Base-by-base conservation (phyloP, 352 stramenopile species). In the Globisporangium irregulare region DNA sequence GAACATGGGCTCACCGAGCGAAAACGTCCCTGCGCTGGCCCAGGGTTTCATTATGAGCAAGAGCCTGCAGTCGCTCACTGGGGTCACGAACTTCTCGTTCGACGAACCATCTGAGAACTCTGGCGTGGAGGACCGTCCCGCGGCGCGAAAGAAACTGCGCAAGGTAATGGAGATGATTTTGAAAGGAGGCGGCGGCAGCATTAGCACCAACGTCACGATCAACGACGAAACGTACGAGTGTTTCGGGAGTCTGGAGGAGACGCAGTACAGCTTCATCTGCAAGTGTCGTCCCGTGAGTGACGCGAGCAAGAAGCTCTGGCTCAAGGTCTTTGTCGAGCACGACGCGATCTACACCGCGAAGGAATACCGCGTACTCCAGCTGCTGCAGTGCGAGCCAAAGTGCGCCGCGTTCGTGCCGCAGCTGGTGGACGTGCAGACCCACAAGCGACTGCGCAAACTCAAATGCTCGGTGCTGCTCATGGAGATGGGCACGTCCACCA, bases 271-370 rank as follows among this genome's bases (percentile, higher is more conserved):
- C 8, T 80, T 87, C 55, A 76, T 75, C 53, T 62, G 86, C 27
- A 64, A 70, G 4, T 89, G 79, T 20, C 68, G 61, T 0, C 70
- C 69, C 25, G 34, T 34, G 55, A 24, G 50, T 46, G 10, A 56
- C 38, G 4, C 64, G 56, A 29, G 32, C 18, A 67, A 46, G 10
- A 36, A 41, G 1, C 64, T 83, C 22, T 67, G 75, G 41, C 63
- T 91, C 25, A 89, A 90, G 66, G 58, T 91, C 38, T 91, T 86
- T 66, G 72, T 86, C 24, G 78, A 90, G 55, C 76, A 84, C 38
- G 83, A 91, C 48, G 69, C 79, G 1, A 74, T 78, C 54, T 64
- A 84, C 25, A 81, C 78, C 9, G 78, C 74, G 1, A 76, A 76
- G 22, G 83, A 91, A 64, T 87, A 79, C 48, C 82, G 81, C 25